These are phyloP conservation scores for Sporothrix dimorphospora DNA, from an alignment of 2,329 filamentous ascomycete genomes.

Conservation along the genomic window DNA sequence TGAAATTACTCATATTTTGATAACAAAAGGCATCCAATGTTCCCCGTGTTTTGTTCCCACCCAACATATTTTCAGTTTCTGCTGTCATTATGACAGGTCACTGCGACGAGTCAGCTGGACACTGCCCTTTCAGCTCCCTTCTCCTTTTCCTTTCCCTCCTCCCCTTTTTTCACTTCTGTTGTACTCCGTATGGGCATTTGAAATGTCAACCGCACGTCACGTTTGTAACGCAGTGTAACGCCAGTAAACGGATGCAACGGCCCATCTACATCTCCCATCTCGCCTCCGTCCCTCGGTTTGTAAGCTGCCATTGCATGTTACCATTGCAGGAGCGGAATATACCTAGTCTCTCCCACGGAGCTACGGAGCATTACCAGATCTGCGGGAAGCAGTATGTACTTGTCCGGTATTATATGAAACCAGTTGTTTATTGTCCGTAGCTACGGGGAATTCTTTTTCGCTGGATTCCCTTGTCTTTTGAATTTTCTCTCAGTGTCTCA, in stretches of 20 bases:
- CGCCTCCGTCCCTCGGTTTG: background rate
- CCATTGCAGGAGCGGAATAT: constrained; percentile 7
- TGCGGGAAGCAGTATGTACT: background rate
- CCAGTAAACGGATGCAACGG: background rate
- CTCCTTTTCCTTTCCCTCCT: too few species aligned
- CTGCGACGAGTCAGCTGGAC: background rate
- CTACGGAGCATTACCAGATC: constrained; percentile 8
- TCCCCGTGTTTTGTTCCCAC: background rate
- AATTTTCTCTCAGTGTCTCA: background rate
- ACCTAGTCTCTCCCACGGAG: background rate
- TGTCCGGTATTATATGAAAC: background rate
- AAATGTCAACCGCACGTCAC: background rate
- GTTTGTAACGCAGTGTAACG: background rate
- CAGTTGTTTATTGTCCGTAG: background rate
- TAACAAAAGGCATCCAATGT: background rate
- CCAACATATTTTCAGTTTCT: background rate
- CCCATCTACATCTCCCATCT: background rate
- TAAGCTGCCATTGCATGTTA: constrained; percentile 2
- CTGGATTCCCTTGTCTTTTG: background rate
- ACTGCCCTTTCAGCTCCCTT: background rate
- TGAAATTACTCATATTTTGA: background rate
- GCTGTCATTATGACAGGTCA: background rate
- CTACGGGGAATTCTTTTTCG: background rate
- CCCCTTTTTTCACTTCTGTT: background rate
- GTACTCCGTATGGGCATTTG: background rate